Evolutionary conservation across 2,329 filamentous ascomycete genomes (phyloP).

Genomic region (Ascochyta clinopodiicola): DNA sequence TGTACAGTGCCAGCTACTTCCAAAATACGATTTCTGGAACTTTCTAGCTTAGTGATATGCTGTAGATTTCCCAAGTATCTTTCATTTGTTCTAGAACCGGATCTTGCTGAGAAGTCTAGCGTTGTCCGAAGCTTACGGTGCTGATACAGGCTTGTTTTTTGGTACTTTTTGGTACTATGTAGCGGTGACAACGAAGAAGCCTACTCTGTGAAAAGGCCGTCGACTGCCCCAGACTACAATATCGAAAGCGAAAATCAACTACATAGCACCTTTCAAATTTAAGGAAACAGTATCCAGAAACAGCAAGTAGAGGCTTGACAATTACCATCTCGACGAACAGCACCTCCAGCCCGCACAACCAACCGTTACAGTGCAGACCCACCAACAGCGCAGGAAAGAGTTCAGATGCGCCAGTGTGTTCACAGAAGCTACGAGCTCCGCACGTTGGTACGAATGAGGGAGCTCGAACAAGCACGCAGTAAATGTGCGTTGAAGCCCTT

Average conservation of each 20-base stretch:
- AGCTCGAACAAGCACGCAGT: too few relatives aligned
- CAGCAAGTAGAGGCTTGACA: not conserved
- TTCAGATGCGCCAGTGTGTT: not conserved
- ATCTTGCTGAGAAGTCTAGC: slow-evolving; percentile 18
- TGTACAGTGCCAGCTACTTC: slow-evolving; percentile 49
- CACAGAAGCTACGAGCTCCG: not conserved
- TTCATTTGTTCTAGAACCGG: slow-evolving; percentile 8
- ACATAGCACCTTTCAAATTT: too few relatives aligned
- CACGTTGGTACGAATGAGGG: too few relatives aligned
- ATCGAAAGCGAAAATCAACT: not conserved
- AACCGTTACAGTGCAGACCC: not conserved
- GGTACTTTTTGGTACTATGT: not conserved
- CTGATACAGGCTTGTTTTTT: not conserved
- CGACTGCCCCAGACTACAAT: too few relatives aligned
- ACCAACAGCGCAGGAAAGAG: not conserved
- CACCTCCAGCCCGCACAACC: not conserved
- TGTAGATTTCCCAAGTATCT: slow-evolving; percentile 28
- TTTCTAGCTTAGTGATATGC: slow-evolving; percentile 34
- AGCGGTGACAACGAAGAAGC: not conserved
- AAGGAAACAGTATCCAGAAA: not conserved
- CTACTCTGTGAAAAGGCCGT: too few relatives aligned
- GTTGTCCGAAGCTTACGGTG: slow-evolving; percentile 13
- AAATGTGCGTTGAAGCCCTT: too few relatives aligned
- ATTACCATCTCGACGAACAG: not conserved
- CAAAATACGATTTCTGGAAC: slow-evolving; percentile 43